Conservation (phyloP, 305 asterid species). For the Plantago coronopus region DNA sequence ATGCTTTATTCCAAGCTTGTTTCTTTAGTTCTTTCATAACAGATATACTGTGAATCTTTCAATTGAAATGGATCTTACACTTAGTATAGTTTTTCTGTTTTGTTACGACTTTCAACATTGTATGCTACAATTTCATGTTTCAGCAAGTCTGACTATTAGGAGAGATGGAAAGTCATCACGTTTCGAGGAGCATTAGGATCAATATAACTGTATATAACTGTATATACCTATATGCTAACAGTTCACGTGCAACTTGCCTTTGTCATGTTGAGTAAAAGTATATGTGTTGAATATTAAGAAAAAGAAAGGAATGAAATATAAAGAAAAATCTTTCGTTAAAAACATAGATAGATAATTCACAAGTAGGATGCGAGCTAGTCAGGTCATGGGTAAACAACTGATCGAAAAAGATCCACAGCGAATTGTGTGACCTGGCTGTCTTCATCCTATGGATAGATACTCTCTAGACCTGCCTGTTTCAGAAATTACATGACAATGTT, state of each 20-base stretch:
- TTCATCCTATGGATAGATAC: not conserved
- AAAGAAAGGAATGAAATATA: too few species aligned
- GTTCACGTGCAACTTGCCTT: not conserved
- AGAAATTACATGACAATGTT: conserved; percentile 13
- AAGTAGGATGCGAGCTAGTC: too few species aligned
- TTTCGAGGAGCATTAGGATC: conserved; percentile 10
- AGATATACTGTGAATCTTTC: conserved; percentile 7
- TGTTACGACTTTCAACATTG: conserved; percentile 3
- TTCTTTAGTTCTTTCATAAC: conserved; percentile 13
- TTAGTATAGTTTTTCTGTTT: not conserved
- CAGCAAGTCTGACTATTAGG: conserved; percentile 10
- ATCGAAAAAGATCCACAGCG: too few species aligned
- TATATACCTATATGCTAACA: not conserved
- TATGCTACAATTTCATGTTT: conserved; percentile 6
- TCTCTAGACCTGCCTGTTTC: conserved; percentile 14
- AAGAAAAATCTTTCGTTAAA: too few species aligned
- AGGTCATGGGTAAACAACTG: too few species aligned
- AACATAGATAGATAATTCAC: too few species aligned
- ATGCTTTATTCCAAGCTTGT: conserved; percentile 6
- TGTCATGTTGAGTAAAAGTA: not conserved
- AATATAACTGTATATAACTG: too few species aligned
- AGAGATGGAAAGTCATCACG: conserved; percentile 14
- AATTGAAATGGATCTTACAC: conserved; percentile 7
- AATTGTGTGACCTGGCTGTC: too few species aligned
- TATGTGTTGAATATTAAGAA: too few species aligned